Percentiles rank a stretch among this genome's conserved stretches.
Conservation (phyloP, 441 rosid genomes). For the Euphorbia corollata region DNA sequence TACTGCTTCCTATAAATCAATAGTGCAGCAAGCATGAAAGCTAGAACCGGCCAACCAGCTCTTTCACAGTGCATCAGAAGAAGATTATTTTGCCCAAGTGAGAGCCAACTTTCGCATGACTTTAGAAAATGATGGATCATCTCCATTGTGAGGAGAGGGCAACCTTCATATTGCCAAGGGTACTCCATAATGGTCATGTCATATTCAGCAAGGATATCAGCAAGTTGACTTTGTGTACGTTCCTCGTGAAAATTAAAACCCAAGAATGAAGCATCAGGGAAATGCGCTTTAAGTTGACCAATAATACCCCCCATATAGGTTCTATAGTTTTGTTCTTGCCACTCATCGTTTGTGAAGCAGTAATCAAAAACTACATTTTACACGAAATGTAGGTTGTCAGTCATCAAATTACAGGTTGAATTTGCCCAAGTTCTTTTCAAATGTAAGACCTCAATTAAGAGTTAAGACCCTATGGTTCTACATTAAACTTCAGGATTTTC, state of each 20-base stretch:
- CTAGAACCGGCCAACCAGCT: constrained; percentile 83
- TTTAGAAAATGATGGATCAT: constrained; percentile 80
- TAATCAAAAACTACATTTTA: constrained; percentile 63
- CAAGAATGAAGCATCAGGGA: constrained; percentile 70
- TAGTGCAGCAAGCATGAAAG: constrained; percentile 75
- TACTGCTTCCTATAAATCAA: constrained; percentile 80
- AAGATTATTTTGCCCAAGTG: constrained; percentile 65
- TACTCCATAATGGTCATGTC: constrained; percentile 95
- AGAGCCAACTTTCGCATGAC: constrained; percentile 93
- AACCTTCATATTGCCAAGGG: constrained; percentile 87
- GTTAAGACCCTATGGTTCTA: neutral
- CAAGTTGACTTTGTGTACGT: constrained; percentile 46
- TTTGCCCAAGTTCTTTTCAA: neutral
- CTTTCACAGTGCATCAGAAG: constrained; percentile 86
- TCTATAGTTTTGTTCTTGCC: constrained; percentile 61
- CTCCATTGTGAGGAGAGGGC: constrained; percentile 75
- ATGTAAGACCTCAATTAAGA: neutral
- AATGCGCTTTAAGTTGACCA: constrained; percentile 59
- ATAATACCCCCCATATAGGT: constrained; percentile 54
- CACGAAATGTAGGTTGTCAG: constrained; percentile 22
- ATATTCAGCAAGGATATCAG: constrained; percentile 53
- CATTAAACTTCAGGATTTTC: neutral
- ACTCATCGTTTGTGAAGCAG: constrained; percentile 65
- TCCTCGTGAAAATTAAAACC: constrained; percentile 86
- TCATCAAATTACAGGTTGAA: neutral